Percentiles rank a stretch among this genome's conserved stretches.
phyloP scores from a whole-genome alignment of 768 basidiomycete genomes.

The Mycena rebaudengoi region DNA sequence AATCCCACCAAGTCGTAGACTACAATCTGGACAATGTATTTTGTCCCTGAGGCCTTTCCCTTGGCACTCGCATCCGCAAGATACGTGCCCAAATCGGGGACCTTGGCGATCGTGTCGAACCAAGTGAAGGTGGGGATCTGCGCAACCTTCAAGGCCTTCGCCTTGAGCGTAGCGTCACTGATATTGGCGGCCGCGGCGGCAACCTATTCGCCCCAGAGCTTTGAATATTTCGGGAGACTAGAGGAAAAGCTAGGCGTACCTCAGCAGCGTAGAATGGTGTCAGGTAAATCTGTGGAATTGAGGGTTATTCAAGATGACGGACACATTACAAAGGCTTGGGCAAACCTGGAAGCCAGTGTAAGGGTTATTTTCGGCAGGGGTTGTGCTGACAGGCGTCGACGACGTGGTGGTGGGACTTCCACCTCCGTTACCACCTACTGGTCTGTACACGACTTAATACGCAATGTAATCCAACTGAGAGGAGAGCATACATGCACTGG shows the following conservation, averaged over 20 bases:
- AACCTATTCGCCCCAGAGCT: constrained; percentile 37
- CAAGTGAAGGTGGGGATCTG: constrained; percentile 70
- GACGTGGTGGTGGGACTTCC: constrained; percentile 26
- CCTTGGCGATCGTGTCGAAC: constrained; percentile 67
- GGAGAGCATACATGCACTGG: constrained; percentile 48
- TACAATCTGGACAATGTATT: constrained; percentile 60
- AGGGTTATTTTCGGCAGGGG: constrained; percentile 60
- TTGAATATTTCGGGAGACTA: not conserved
- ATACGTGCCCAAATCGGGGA: constrained; percentile 61
- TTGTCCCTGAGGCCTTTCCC: constrained; percentile 53
- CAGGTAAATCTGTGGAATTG: constrained; percentile 59
- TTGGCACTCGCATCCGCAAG: constrained; percentile 61
- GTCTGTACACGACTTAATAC: not conserved
- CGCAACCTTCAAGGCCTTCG: constrained; percentile 63
- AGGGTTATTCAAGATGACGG: not conserved
- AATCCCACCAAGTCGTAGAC: constrained; percentile 69
- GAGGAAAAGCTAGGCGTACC: constrained; percentile 1
- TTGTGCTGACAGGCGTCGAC: constrained; percentile 41
- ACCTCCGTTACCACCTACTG: not conserved
- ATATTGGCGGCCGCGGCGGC: constrained; percentile 57
- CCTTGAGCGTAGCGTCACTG: constrained; percentile 54
- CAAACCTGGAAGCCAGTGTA: constrained; percentile 57
- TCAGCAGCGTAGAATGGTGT: constrained; percentile 66
- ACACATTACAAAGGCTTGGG: not conserved
- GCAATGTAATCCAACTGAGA: too few relatives aligned